Percentiles rank a stretch among this genome's conserved stretches.
These are phyloP conservation scores for Physcomitrellopsis africana DNA, from an alignment of 225 moss, liverwort and hornwort species.

Conservation along the genomic window DNA sequence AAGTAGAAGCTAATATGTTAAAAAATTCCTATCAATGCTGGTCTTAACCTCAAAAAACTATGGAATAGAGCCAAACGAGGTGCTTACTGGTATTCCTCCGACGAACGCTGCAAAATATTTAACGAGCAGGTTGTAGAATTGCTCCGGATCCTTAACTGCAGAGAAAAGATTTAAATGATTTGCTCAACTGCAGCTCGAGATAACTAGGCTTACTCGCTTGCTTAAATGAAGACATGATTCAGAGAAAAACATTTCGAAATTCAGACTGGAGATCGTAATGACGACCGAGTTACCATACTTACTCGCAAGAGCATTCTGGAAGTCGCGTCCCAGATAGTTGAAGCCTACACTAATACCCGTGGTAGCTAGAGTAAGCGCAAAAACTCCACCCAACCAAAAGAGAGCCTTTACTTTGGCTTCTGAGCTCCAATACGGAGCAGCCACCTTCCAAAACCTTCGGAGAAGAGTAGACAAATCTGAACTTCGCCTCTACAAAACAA, in stretches of 20 bases:
- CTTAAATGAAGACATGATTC: conserved; percentile 12
- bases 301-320: conserved; percentile 97
- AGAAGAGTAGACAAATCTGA: conserved; percentile 75
- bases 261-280: conserved; percentile 11
- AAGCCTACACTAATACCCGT: conserved; percentile 96
- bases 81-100: conserved; percentile 92
- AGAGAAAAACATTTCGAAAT: neutral
- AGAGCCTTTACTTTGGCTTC: conserved; percentile 87
- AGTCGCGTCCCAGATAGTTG: conserved; percentile 96
- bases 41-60: neutral
- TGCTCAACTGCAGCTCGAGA: neutral
- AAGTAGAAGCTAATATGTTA: neutral
- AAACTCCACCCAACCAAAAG: conserved; percentile 72
- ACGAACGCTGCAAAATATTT: conserved; percentile 90
- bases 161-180: neutral
- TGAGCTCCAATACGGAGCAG: conserved; percentile 94
- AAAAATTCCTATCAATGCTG: conserved; percentile 10
- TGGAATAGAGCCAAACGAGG: conserved; percentile 22
- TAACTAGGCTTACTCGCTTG: conserved; percentile 4
- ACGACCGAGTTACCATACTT: conserved; percentile 39
- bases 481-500: conserved; percentile 58
- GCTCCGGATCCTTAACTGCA: conserved; percentile 85
- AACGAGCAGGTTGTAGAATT: conserved; percentile 75
- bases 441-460: conserved; percentile 84
- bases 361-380: conserved; percentile 89